phyloP scores from a whole-genome alignment of 2,329 filamentous ascomycete genomes.

The Penicillium palitans region DNA sequence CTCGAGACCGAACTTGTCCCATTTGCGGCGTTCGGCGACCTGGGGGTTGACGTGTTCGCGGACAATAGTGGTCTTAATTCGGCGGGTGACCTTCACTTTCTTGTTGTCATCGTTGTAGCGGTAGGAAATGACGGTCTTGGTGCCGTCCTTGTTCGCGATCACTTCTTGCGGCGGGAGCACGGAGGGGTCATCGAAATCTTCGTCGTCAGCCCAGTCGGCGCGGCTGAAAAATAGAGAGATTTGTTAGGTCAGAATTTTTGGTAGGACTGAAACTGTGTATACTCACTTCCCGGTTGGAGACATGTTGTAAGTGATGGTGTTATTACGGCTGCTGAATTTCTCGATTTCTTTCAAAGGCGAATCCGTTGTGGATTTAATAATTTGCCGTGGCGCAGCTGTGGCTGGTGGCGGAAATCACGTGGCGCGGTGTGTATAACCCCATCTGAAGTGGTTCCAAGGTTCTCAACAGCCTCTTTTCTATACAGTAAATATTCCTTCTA shows the following conservation, averaged over 20 bases:
- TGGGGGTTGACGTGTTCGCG: constrained; percentile 94
- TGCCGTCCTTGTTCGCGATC: constrained; percentile 96
- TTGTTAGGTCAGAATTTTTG: constrained; percentile 17
- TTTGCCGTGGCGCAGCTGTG: constrained; percentile 38
- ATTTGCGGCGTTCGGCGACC: constrained; percentile 89
- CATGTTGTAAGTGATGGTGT: constrained; percentile 41
- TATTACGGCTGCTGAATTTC: constrained; percentile 39
- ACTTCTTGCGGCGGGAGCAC: constrained; percentile 82
- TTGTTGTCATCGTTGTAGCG: constrained; percentile 88
- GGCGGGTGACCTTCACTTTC: constrained; percentile 95
- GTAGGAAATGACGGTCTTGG: constrained; percentile 91
- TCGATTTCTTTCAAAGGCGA: constrained; percentile 42
- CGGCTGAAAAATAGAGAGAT: constrained; percentile 44
- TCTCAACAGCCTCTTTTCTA: background rate
- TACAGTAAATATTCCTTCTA: background rate
- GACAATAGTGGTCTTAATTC: constrained; percentile 87
- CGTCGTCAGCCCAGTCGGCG: constrained; percentile 92
- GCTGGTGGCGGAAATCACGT: constrained; percentile 32
- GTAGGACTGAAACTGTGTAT: background rate
- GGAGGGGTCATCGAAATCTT: constrained; percentile 81
- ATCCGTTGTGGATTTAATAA: constrained; percentile 47
- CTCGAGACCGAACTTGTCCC: constrained; percentile 89
- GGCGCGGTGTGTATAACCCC: constrained; percentile 4
- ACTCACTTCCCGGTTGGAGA: constrained; percentile 51
- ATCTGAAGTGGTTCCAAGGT: background rate